These are phyloP conservation scores for Helianthus tuberosus DNA, from an alignment of 129 eudicot species.

Conservation along the genomic window DNA sequence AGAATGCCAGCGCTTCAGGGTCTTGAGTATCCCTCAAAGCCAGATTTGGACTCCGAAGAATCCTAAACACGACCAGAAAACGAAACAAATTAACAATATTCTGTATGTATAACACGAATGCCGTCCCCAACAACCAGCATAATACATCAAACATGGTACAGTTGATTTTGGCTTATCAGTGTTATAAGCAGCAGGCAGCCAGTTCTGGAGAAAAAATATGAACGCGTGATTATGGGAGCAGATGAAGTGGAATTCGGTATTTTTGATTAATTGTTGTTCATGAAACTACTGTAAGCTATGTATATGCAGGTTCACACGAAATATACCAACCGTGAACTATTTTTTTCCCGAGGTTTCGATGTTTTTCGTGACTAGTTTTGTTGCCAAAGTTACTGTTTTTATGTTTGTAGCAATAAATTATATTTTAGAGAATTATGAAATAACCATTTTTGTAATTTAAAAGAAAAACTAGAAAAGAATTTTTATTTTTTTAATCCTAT, in stretches of 20 bases:
- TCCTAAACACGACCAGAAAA: slow-evolving; percentile 31
- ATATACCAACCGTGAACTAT: slow-evolving; percentile 25
- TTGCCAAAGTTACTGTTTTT: neutral
- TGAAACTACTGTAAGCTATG: slow-evolving; percentile 29
- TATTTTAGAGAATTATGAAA: slow-evolving; percentile 4
- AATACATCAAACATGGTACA: neutral
- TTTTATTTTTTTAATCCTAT: too few species aligned
- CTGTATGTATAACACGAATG: slow-evolving; percentile 6
- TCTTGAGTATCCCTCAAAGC: slow-evolving; percentile 90
- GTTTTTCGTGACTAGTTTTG: slow-evolving; percentile 2
- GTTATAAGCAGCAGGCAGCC: neutral
- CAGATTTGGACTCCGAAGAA: slow-evolving; percentile 72
- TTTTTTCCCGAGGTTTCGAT: neutral
- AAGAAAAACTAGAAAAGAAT: too few species aligned
- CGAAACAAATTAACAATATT: slow-evolving; percentile 11
- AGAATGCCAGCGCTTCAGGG: slow-evolving; percentile 90
- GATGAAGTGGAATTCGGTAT: slow-evolving; percentile 20
- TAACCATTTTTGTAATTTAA: neutral
- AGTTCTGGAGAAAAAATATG: neutral
- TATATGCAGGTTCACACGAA: slow-evolving; percentile 24
- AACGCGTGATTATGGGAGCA: neutral
- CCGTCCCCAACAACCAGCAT: neutral
- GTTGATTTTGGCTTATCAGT: slow-evolving; percentile 13
- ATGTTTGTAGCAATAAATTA: neutral
- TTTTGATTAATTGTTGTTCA: slow-evolving; percentile 18